A percentile compares a stretch with the other conserved stretches of the same genome.
Evolutionary conservation across 2,329 filamentous ascomycete species (phyloP).

Genomic region (Hirsutella minnesotensis): DNA sequence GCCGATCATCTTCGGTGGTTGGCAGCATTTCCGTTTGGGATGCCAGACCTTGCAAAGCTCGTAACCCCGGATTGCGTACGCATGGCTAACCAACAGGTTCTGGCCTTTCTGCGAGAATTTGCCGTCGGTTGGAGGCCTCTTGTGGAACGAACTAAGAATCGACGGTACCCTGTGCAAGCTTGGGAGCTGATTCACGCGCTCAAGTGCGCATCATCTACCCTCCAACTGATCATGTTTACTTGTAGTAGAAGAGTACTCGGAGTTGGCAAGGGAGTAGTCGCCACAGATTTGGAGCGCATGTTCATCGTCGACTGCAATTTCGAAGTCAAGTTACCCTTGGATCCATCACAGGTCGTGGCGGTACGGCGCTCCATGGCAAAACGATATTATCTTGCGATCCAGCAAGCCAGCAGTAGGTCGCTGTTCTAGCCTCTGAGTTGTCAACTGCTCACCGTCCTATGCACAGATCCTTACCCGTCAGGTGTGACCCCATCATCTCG

Average conservation of each 20-base stretch:
- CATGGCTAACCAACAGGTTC: too few relatives aligned
- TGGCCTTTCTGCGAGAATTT: conserved; percentile 13
- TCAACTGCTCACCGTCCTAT: too few relatives aligned
- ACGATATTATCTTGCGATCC: neutral
- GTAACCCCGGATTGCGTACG: too few relatives aligned
- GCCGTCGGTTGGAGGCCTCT: conserved; percentile 10
- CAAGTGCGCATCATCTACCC: conserved; percentile 12
- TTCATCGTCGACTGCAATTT: conserved; percentile 13
- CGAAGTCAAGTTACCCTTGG: conserved; percentile 8
- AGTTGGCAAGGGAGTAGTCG: conserved; percentile 8
- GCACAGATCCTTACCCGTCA: too few relatives aligned
- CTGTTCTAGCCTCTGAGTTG: too few relatives aligned
- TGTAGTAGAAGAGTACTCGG: conserved; percentile 15
- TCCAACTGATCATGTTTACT: conserved; percentile 17
- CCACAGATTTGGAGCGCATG: conserved; percentile 9
- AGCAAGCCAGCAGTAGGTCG: too few relatives aligned
- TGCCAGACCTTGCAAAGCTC: too few relatives aligned
- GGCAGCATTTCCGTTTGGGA: too few relatives aligned
- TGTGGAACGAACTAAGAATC: conserved; percentile 3
- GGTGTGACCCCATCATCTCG: too few relatives aligned
- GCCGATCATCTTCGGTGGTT: too few relatives aligned
- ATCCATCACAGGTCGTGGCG: neutral
- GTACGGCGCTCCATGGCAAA: neutral
- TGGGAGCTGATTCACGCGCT: conserved; percentile 13
- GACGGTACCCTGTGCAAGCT: conserved; percentile 16